Conservation (phyloP, 768 basidiomycete species). For the Suillus subalutaceus region DNA sequence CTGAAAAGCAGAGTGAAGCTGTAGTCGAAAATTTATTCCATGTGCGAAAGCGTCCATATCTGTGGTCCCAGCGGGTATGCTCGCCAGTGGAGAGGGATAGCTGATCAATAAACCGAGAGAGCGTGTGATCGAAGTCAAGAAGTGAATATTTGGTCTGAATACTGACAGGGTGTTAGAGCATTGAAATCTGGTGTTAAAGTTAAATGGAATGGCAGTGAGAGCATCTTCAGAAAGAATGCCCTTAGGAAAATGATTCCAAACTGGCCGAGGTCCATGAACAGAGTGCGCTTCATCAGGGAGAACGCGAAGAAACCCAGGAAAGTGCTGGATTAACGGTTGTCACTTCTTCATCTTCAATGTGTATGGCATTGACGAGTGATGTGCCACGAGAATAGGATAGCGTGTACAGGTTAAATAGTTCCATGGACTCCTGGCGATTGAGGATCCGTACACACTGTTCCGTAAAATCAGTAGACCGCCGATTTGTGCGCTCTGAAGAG, state of each 20-base stretch:
- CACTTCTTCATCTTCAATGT: too few species aligned
- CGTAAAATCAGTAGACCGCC: too few species aligned
- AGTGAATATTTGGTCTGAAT: constrained; percentile 23
- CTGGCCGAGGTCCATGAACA: constrained; percentile 7
- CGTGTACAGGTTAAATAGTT: constrained; percentile 24
- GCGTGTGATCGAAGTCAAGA: constrained; percentile 27
- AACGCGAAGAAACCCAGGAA: background rate
- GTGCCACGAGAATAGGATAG: background rate
- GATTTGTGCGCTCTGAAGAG: too few species aligned
- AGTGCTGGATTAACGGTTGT: background rate
- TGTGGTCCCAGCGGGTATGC: background rate
- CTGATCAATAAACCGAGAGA: constrained; percentile 19
- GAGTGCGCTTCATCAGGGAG: background rate
- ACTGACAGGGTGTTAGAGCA: constrained; percentile 22
- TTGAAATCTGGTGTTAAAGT: constrained; percentile 20
- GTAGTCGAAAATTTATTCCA: background rate
- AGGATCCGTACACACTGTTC: constrained; percentile 36
- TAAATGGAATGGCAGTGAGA: constrained; percentile 26
- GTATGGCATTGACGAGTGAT: background rate
- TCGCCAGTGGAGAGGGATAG: background rate
- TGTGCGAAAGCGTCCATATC: background rate
- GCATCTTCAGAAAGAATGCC: too few species aligned
- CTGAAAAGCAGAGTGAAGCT: background rate
- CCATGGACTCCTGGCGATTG: constrained; percentile 32
- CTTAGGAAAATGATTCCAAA: too few species aligned